phyloP scores from a whole-genome alignment of 78 protist species.

The Polysphondylium violaceum region DNA sequence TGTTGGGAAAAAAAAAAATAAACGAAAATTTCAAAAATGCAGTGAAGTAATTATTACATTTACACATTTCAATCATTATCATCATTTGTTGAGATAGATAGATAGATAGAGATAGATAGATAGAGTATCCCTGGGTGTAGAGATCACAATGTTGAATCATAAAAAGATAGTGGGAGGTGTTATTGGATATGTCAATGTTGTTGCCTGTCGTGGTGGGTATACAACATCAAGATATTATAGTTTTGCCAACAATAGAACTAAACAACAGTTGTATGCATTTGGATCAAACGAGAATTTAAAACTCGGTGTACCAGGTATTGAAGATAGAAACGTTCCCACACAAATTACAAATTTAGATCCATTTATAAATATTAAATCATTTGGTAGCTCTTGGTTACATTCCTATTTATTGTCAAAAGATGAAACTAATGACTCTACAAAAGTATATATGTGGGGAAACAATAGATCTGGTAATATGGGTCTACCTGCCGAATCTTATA shows the following conservation, averaged over 20 bases:
- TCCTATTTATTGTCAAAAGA: slow-evolving; percentile 21
- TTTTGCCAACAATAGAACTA: not conserved
- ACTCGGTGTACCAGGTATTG: slow-evolving; percentile 18
- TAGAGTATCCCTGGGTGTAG: too few species aligned
- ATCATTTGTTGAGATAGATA: too few species aligned
- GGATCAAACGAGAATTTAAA: slow-evolving; percentile 33
- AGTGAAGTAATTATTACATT: too few species aligned
- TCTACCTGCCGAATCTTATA: slow-evolving; percentile 33
- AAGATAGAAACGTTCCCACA: slow-evolving; percentile 9
- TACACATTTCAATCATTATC: too few species aligned
- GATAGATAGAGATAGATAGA: too few species aligned
- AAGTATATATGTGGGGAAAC: slow-evolving; percentile 67
- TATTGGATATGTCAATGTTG: too few species aligned
- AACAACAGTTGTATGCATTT: slow-evolving; percentile 22
- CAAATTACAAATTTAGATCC: slow-evolving; percentile 55
- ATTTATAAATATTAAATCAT: slow-evolving; percentile 9
- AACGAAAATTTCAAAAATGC: too few species aligned
- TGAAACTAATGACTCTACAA: not conserved
- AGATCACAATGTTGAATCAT: not conserved
- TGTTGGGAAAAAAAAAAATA: too few species aligned
- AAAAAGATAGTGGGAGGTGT: not conserved
- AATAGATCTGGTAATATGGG: slow-evolving; percentile 50
- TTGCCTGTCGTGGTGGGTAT: too few species aligned
- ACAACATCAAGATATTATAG: too few species aligned
- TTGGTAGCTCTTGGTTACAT: slow-evolving; percentile 20